These are phyloP conservation scores for Polychytrium aggregatum DNA, from an alignment of 192 early-diverging fungal species.

Conservation along the genomic window DNA sequence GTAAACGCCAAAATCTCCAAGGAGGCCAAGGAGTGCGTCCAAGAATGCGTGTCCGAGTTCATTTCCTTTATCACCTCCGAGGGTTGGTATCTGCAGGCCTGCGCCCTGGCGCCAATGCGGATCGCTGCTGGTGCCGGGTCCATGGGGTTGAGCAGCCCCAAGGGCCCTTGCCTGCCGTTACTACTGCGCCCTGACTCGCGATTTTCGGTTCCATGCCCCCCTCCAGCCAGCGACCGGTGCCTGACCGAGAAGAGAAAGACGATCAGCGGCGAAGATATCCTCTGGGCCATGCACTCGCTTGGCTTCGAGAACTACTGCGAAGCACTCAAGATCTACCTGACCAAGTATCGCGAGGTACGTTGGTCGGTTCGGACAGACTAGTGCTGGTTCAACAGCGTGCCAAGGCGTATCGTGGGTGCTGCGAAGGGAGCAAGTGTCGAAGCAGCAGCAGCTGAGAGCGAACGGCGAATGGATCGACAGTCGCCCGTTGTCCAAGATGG, in stretches of 20 bases:
- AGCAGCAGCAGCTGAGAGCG: no score
- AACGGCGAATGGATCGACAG: no score
- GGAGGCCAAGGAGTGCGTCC: conserved; percentile 92
- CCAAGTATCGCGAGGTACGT: conserved; percentile 79
- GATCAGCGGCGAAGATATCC: conserved; percentile 94
- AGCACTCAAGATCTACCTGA: conserved; percentile 76
- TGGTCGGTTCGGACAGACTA: no score
- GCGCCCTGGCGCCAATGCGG: no score
- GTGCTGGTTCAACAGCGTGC: no score
- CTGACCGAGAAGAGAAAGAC: conserved; percentile 93
- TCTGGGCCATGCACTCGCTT: conserved; percentile 95
- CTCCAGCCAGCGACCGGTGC: conserved; percentile 87
- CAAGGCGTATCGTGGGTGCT: no score
- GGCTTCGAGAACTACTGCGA: conserved; percentile 97
- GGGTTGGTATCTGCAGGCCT: conserved; percentile 47
- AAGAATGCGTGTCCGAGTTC: conserved; percentile 98
- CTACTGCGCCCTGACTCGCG: no score
- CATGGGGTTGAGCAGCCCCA: no score
- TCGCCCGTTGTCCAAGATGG: no score
- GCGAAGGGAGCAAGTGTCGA: no score
- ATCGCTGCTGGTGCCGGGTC: conserved; percentile 7
- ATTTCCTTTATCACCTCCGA: conserved; percentile 97
- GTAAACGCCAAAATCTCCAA: conserved; percentile 98
- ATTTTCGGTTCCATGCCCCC: no score
- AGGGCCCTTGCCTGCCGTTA: no score